Evolutionary conservation across 2,329 filamentous ascomycete genomes (phyloP).

Genomic region (Colletotrichum sp.): DNA sequence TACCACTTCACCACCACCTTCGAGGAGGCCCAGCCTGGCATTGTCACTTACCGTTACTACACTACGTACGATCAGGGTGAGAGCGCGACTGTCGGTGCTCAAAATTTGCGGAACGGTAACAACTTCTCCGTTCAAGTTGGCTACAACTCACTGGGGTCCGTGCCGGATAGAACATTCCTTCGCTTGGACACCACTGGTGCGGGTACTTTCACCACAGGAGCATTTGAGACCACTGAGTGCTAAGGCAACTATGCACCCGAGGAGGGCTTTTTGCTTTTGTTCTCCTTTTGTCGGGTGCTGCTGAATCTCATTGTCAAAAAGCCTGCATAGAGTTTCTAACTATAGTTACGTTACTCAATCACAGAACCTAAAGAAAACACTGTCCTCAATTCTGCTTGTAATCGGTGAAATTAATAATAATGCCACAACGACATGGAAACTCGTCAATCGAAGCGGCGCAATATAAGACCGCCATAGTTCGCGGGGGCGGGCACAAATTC

Average conservation of each 20-base stretch:
- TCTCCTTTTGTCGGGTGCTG: too few relatives aligned
- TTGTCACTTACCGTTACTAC: not conserved
- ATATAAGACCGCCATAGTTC: accelerated
- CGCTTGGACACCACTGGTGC: not conserved
- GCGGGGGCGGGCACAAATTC: not conserved
- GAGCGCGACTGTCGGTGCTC: not conserved
- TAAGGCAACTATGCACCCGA: not conserved
- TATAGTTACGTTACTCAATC: too few relatives aligned
- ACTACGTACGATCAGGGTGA: not conserved
- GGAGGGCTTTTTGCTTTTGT: too few relatives aligned
- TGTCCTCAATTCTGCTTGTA: too few relatives aligned
- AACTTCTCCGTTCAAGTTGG: not conserved
- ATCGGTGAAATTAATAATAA: too few relatives aligned
- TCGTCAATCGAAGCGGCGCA: too few relatives aligned
- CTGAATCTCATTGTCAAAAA: too few relatives aligned
- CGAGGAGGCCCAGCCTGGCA: not conserved
- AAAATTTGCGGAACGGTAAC: not conserved
- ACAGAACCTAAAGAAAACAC: too few relatives aligned
- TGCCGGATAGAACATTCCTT: not conserved
- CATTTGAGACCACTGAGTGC: not conserved
- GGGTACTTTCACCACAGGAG: not conserved
- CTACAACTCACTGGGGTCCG: not conserved
- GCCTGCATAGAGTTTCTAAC: too few relatives aligned
- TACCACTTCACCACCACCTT: not conserved
- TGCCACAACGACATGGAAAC: too few relatives aligned